Base-by-base conservation (phyloP, 768 basidiomycete species). In the Lactarius deliciosus region DNA sequence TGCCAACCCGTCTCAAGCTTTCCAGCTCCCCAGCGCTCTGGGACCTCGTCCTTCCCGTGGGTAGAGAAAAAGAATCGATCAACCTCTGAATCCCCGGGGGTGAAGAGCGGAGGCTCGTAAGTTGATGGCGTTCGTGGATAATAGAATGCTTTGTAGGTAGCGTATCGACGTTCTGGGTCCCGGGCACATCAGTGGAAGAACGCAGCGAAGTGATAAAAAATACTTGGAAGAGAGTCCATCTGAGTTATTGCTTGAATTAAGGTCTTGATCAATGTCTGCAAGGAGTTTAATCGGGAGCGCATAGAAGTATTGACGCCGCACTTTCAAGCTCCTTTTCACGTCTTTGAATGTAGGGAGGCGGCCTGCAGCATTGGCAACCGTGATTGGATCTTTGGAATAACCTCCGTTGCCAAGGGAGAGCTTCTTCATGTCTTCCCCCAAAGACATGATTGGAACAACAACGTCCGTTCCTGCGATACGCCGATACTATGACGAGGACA, bases 121-220 rank as follows among this genome's bases (percentile, higher is more conserved):
- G 93, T 87, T 10, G 81, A 78, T 0, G 94, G 94, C 15, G 92
- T 88, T 25, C 85, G 81, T 57, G 91, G 87, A 16, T 88, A 89
- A 74, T 94, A 95, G 74, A 89, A 92, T 13, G 92, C 76, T 74
- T 96, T 95, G 80, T 95, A 92, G 25, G 89, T 91, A n/a, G 92
- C 91, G 72, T 82, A 95, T 40, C 93, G 88, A 57, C 87, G 87
- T 71, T 86, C 92, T 91, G 72, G 20, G n/a, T 60, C 62, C 61
- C 56, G 5, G 61, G 40, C n/a, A 68, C 25, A 3, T 62, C 25
- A 61, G 36, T 45, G 11, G 25, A 47, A 57, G 22, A 43, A 9
- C 59, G 40, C 7, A 68, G 22, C 36, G 50, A 5, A 40, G 15
- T 11, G 63, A 60, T 20, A 13, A 10, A 32, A 25, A 10, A n/a